Evolutionary conservation across 2,329 filamentous ascomycete species (phyloP).

Genomic region (Alternaria metachromatica): DNA sequence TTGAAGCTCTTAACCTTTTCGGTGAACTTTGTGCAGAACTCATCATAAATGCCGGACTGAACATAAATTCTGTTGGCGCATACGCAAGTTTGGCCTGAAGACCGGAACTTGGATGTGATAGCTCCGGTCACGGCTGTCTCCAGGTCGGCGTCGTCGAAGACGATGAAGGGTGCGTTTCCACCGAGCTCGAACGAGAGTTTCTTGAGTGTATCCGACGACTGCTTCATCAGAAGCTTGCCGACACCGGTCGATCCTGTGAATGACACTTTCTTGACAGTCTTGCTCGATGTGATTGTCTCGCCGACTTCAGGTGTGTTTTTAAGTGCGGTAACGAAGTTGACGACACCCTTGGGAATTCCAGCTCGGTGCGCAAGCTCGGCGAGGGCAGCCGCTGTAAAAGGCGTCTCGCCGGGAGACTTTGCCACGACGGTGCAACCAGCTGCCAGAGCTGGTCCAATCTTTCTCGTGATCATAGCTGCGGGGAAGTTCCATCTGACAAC

Average conservation of each 20-base stretch:
- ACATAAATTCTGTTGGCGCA: slow-evolving; percentile 79
- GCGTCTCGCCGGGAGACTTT: slow-evolving; percentile 91
- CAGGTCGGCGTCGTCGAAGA: slow-evolving; percentile 93
- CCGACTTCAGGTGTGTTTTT: slow-evolving; percentile 83
- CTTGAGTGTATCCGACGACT: slow-evolving; percentile 83
- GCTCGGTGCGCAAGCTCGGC: slow-evolving; percentile 86
- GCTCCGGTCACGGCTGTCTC: slow-evolving; percentile 84
- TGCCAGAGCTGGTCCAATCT: slow-evolving; percentile 72
- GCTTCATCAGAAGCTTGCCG: slow-evolving; percentile 84
- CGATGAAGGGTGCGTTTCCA: slow-evolving; percentile 94
- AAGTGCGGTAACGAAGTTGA: slow-evolving; percentile 84
- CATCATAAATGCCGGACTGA: slow-evolving; percentile 78
- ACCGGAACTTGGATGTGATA: slow-evolving; percentile 88
- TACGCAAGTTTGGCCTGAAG: slow-evolving; percentile 94
- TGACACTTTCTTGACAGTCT: slow-evolving; percentile 84
- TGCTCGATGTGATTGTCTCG: slow-evolving; percentile 75
- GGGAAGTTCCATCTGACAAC: slow-evolving; percentile 75
- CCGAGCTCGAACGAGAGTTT: slow-evolving; percentile 89
- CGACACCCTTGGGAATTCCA: slow-evolving; percentile 86
- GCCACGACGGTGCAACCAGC: slow-evolving; percentile 95
- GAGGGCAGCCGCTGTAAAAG: slow-evolving; percentile 85
- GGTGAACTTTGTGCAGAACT: slow-evolving; percentile 72
- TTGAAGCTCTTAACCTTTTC: slow-evolving; percentile 76
- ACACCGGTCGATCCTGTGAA: slow-evolving; percentile 82
- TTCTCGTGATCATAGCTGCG: slow-evolving; percentile 58